A percentile compares a stretch with the other conserved stretches of the same genome.
Conservation (phyloP, 2,329 filamentous ascomycete species). For the Neofusicoccum kwambonambiense region DNA sequence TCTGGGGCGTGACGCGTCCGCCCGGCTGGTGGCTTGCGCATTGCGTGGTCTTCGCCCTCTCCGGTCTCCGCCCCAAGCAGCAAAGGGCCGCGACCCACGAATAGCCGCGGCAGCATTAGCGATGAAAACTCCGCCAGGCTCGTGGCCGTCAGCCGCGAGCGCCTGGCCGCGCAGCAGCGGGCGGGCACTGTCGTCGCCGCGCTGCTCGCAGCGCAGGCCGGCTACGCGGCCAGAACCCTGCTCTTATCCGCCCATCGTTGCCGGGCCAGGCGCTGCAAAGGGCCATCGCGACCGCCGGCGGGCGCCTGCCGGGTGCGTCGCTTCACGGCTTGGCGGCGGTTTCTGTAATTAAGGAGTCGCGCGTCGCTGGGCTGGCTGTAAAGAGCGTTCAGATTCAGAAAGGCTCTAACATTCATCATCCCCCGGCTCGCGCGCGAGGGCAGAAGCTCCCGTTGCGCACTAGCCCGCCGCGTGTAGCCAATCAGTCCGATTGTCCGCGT, state of each 20-base stretch:
- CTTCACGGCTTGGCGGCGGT: not conserved
- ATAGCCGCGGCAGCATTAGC: constrained; percentile 7
- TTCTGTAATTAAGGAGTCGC: constrained; percentile 12
- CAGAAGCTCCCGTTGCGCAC: constrained; percentile 6
- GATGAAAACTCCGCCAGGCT: not conserved
- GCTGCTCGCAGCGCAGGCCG: not conserved
- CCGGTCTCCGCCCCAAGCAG: not conserved
- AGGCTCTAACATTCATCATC: constrained; percentile 5
- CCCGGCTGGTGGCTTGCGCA: constrained; percentile 1
- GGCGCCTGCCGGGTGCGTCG: not conserved
- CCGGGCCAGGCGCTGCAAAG: not conserved
- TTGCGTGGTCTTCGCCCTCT: not conserved
- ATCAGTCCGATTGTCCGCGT: not conserved
- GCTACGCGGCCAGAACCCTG: not conserved
- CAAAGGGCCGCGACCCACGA: not conserved
- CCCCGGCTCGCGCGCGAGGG: not conserved
- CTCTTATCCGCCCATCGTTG: not conserved
- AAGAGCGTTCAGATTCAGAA: not conserved
- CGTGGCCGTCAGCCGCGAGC: not conserved
- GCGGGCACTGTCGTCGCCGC: not conserved
- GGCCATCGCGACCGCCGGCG: not conserved
- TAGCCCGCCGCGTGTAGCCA: not conserved
- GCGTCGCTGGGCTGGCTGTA: not conserved
- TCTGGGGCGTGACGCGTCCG: not conserved
- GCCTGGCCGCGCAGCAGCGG: not conserved